phyloP scores from a whole-genome alignment of 108 stramenopile genomes.

The Cylindrotheca fusiformis region DNA sequence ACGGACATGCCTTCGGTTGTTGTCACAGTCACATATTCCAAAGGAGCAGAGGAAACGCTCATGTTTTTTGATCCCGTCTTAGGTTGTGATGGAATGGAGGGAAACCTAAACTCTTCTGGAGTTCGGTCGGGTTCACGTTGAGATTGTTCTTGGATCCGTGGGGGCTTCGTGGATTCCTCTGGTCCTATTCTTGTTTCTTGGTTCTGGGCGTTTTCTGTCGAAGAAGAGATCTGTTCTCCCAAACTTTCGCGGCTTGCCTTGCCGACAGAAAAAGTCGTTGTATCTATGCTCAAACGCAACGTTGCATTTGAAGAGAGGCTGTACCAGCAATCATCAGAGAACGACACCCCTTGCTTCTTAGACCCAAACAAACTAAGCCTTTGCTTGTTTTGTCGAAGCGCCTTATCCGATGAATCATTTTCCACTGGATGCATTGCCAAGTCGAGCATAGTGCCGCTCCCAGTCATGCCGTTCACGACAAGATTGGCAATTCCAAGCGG shows the following conservation, averaged over 20 bases:
- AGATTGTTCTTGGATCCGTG: too few species aligned
- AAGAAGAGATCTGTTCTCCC: too few species aligned
- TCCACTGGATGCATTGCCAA: constrained; percentile 13
- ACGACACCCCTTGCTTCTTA: constrained; percentile 12
- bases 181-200: constrained; percentile 3
- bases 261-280: constrained; percentile 10
- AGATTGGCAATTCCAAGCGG: constrained; percentile 30
- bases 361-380: constrained; percentile 12
- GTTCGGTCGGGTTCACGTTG: neutral
- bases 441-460: constrained; percentile 14
- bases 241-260: constrained; percentile 11
- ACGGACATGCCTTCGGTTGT: neutral
- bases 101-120: neutral
- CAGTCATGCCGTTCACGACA: constrained; percentile 24
- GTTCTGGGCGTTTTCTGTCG: too few species aligned
- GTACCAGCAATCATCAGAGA: constrained; percentile 13
- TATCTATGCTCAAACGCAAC: constrained; percentile 19
- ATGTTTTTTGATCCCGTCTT: neutral
- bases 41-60: neutral
- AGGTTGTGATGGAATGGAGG: neutral
- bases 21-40: neutral
- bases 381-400: constrained; percentile 2
- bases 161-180: constrained; percentile 2
- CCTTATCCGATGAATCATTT: neutral
- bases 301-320: constrained; percentile 16